A percentile compares a stretch with the other conserved stretches of the same genome.
These are phyloP conservation scores for Annulohypoxylon nitens DNA, from an alignment of 495 filamentous ascomycete genomes.

Conservation along the genomic window DNA sequence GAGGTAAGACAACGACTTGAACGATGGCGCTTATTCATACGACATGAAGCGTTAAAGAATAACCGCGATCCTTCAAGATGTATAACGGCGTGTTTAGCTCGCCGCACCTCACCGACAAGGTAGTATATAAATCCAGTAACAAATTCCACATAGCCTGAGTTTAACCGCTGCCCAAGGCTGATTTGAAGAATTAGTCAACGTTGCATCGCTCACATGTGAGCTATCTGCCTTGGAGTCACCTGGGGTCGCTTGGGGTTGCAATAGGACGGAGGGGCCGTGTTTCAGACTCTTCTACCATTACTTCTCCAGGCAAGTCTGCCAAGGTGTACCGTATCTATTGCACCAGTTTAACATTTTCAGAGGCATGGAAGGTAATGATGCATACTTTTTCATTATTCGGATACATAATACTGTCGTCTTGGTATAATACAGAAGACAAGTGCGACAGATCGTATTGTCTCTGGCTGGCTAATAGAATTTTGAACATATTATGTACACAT, in stretches of 20 bases:
- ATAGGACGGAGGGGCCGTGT: constrained; percentile 17
- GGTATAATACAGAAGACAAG: not conserved
- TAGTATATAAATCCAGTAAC: constrained; percentile 1
- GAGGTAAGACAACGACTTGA: not conserved
- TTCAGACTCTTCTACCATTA: constrained; percentile 15
- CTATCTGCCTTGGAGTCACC: not conserved
- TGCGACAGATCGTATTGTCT: not conserved
- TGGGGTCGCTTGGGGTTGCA: not conserved
- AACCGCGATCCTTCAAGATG: not conserved
- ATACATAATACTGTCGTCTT: not conserved
- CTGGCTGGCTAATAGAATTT: not conserved
- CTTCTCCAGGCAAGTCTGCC: constrained; percentile 21
- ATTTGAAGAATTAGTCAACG: constrained; percentile 7
- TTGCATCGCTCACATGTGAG: constrained; percentile 14
- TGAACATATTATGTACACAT: too few relatives aligned
- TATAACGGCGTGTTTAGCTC: not conserved
- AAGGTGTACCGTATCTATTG: not conserved
- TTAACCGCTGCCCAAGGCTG: not conserved
- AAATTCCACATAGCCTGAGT: not conserved
- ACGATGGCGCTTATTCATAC: constrained; percentile 9
- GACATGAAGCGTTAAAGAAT: not conserved
- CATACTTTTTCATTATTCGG: not conserved
- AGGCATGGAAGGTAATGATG: not conserved
- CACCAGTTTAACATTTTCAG: not conserved
- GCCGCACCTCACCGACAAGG: too few relatives aligned